Percentiles rank a stretch among this genome's conserved stretches.
These are phyloP conservation scores for Effrenium voratum DNA, from an alignment of 73 alveolate genomes.

Conservation along the genomic window DNA sequence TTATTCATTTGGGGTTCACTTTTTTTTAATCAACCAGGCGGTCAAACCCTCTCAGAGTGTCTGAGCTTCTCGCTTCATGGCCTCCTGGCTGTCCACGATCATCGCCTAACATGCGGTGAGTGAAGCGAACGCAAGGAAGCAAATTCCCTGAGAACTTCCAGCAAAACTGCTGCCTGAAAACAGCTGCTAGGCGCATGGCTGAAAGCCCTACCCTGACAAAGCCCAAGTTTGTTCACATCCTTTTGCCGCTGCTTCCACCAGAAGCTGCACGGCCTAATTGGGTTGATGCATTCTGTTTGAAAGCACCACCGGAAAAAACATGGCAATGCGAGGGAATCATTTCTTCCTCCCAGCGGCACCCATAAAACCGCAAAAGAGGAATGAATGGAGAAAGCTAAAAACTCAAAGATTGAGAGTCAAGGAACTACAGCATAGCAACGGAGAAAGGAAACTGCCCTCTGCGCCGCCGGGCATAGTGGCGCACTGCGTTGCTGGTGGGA, in stretches of 20 bases:
- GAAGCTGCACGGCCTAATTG: no score
- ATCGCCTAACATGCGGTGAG: not conserved
- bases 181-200: no score
- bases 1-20: not conserved
- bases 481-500: slow-evolving; percentile 45
- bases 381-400: not conserved
- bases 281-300: no score
- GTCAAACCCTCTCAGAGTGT: not conserved
- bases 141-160: no score
- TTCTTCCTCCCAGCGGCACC: not conserved
- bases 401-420: no score
- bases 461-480: slow-evolving; percentile 12
- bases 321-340: not conserved
- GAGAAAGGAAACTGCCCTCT: not conserved
- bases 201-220: no score
- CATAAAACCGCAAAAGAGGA: not conserved
- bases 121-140: no score
- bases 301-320: no score
- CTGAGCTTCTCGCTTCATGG: slow-evolving; percentile 44
- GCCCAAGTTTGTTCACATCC: no score
- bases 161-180: no score
- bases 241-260: no score
- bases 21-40: not conserved
- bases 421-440: not conserved
- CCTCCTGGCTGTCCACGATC: slow-evolving; percentile 79